phyloP scores from a whole-genome alignment of 768 basidiomycete species.

The Neoboletus brunneissimus region DNA sequence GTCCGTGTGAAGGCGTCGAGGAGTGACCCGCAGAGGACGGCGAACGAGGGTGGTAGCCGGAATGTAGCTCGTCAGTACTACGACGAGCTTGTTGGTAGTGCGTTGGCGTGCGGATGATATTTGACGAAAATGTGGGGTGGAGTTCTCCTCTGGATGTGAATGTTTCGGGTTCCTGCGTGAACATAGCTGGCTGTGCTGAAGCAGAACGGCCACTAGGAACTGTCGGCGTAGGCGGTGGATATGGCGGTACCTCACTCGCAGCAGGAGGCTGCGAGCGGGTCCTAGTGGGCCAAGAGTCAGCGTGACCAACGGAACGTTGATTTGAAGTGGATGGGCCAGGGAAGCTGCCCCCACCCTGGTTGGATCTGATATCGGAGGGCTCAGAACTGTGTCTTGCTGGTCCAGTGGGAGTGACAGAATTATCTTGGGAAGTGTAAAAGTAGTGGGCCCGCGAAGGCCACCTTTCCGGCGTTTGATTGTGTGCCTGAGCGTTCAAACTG shows the following conservation, averaged over 20 bases:
- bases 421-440: constrained; percentile 21
- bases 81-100: constrained; percentile 44
- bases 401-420: constrained; percentile 2
- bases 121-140: constrained; percentile 66
- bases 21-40: constrained; percentile 19
- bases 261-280: constrained; percentile 22
- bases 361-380: constrained; percentile 13
- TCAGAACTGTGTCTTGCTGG: constrained; percentile 28
- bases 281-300: constrained; percentile 20
- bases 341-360: constrained; percentile 3
- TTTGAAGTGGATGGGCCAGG: constrained; percentile 16
- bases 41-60: constrained; percentile 26
- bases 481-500: constrained; percentile 10
- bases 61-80: constrained; percentile 23
- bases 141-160: constrained; percentile 54
- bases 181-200: constrained; percentile 10
- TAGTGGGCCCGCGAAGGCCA: constrained; percentile 14
- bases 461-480: constrained; percentile 25
- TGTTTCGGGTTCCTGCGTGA: constrained; percentile 37
- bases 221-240: constrained; percentile 30
- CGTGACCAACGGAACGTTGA: constrained; percentile 14
- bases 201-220: constrained; percentile 7
- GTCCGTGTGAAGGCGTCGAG: constrained; percentile 18
- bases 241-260: constrained; percentile 23
- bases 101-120: constrained; percentile 65